Percentiles rank a stretch among this genome's conserved stretches.
These are phyloP conservation scores for Nannizziopsis arthrosporioides DNA, from an alignment of 2,329 filamentous ascomycete species.

Conservation along the genomic window DNA sequence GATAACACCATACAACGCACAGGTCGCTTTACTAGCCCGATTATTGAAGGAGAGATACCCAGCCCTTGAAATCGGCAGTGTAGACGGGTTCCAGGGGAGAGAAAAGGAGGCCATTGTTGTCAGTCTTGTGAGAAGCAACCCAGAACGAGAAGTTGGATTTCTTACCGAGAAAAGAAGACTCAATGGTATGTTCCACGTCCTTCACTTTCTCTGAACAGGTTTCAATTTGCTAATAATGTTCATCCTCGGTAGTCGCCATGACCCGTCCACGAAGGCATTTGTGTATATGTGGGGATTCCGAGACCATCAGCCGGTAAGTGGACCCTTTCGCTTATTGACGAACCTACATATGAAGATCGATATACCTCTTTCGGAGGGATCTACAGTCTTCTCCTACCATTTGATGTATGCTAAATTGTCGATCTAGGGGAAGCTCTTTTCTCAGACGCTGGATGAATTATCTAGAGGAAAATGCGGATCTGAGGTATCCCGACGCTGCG, in stretches of 20 bases:
- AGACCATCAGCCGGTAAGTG: constrained; percentile 77
- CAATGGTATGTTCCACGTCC: constrained; percentile 56
- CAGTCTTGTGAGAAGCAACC: constrained; percentile 85
- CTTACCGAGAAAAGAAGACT: constrained; percentile 80
- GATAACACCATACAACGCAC: constrained; percentile 92
- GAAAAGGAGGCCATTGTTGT: constrained; percentile 95
- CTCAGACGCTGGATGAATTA: constrained; percentile 84
- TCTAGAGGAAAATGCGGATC: constrained; percentile 77
- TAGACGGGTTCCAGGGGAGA: constrained; percentile 92
- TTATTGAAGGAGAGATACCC: constrained; percentile 70
- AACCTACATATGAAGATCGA: background rate
- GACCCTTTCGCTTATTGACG: background rate
- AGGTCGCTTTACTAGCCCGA: constrained; percentile 64
- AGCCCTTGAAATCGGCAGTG: constrained; percentile 84
- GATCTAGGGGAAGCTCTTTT: constrained; percentile 63
- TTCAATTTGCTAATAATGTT: constrained; percentile 1
- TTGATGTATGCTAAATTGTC: background rate
- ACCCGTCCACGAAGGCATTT: constrained; percentile 84
- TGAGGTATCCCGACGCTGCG: constrained; percentile 65
- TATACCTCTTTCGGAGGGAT: too few species aligned
- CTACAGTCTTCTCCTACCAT: background rate
- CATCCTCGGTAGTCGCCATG: constrained; percentile 63
- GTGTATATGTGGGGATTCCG: constrained; percentile 84
- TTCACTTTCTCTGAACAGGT: background rate
- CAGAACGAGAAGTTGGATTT: constrained; percentile 80